A percentile compares a stretch with the other conserved stretches of the same genome.
Evolutionary conservation across 2,329 filamentous ascomycete species (phyloP).

Genomic region (Neophaeococcomyces mojaviensis): DNA sequence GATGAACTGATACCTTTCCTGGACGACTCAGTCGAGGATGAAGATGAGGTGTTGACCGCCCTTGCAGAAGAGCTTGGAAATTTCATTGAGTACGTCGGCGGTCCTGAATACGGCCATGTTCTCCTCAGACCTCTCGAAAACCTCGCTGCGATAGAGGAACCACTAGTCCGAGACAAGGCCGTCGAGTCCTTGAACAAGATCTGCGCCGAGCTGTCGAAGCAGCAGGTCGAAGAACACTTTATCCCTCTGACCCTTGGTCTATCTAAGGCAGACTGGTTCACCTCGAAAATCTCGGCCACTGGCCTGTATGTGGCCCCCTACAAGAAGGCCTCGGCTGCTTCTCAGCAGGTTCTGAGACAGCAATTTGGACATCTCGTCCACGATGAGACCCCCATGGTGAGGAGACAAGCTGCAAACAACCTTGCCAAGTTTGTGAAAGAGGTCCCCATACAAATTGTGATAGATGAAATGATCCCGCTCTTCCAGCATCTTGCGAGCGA

Average conservation of each 20-base stretch:
- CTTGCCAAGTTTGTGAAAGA: constrained; percentile 96
- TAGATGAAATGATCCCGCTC: constrained; percentile 97
- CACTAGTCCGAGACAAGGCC: constrained; percentile 95
- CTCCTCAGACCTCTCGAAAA: constrained; percentile 96
- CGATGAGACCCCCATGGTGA: constrained; percentile 98
- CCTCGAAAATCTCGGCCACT: constrained; percentile 95
- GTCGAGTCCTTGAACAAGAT: constrained; percentile 99
- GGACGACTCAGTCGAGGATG: constrained; percentile 97
- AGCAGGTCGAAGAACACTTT: constrained; percentile 95
- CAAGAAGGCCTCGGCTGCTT: constrained; percentile 75
- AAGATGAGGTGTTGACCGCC: constrained; percentile 95
- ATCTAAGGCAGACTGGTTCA: constrained; percentile 99
- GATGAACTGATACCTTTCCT: constrained; percentile 98
- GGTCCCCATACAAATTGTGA: constrained; percentile 83
- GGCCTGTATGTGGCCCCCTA: constrained; percentile 92
- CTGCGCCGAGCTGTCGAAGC: constrained; percentile 79
- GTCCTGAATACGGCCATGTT: constrained; percentile 87
- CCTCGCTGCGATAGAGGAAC: constrained; percentile 95
- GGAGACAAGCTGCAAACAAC: constrained; percentile 92
- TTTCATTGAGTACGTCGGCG: constrained; percentile 97
- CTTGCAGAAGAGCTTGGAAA: constrained; percentile 92
- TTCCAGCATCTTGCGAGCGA: constrained; percentile 96
- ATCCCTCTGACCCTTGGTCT: constrained; percentile 91
- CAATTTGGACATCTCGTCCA: constrained; percentile 91
- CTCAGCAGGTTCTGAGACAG: constrained; percentile 84